Evolutionary conservation across 371 early-diverging fungal genomes (phyloP), one percentile per base, ranked within the genome.

Genomic region (Mortierella sp.): DNA sequence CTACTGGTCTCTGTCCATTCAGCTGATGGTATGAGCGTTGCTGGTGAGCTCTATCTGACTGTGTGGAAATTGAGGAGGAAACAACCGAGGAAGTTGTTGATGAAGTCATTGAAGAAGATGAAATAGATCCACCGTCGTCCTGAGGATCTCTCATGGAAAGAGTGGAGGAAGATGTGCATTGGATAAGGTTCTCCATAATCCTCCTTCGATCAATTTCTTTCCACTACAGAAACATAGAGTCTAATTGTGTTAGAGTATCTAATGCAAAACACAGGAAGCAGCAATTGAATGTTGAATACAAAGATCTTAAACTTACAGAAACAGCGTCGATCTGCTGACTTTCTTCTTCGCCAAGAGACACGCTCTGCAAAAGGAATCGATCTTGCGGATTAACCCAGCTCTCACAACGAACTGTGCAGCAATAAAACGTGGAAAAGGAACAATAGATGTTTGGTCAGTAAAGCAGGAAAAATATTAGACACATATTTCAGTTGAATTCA

Each of bases 101-200:
- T 3, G 79, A 72, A 6, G 83, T 72, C 15, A 49, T 65, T 26
- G 85, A 78, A 9, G 78, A 68, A 12, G 78, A 78, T 4, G 78
- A 78, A 1, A 78, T 28, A 1, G 78, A 65, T 35, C 78, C 78
- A 8, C 43, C 59, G 45, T 78, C 78, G 26, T 78, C 78, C n/a
- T 66, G 66, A 17, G 73, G 72, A 28, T 79, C 80, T 7, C 70
- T 19, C 68, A 79, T 32, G 32, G 61, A 2, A 65, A 83, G 35
- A 45, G 80, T 56, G 0, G 77, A 59, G 42, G 85, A 58, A 0
- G 80, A 79, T 5, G 71, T 63, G 63, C 88, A 87, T 43, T 85
- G 85, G 49, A 87, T 86, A 31, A 86, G 76, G 45, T 70, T 84
- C 56, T 87, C 88, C 53, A 83, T 75, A 19, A 87, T 82, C 56